A percentile compares a stretch with the other conserved stretches of the same genome.
These are phyloP conservation scores for Phytophthora sansomeana DNA, from an alignment of 352 stramenopile species.

Conservation along the genomic window DNA sequence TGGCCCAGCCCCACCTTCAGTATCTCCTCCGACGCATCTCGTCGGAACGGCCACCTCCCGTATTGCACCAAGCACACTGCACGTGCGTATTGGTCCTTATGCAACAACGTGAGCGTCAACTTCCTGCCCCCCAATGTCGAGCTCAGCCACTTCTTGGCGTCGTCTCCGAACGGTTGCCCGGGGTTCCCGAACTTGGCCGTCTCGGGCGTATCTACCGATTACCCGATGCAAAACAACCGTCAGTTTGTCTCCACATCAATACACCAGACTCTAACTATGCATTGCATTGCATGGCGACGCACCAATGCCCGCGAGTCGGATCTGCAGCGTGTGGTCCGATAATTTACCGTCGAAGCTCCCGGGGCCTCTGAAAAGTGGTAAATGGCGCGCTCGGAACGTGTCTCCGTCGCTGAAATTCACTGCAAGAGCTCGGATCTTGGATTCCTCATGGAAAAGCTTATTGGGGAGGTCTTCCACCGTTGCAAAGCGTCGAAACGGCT, in stretches of 20 bases:
- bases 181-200: slow-evolving; percentile 86
- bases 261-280: background rate
- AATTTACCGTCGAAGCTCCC: slow-evolving; percentile 62
- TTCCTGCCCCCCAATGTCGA: slow-evolving; percentile 52
- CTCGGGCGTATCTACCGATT: slow-evolving; percentile 75
- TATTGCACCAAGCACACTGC: slow-evolving; percentile 88
- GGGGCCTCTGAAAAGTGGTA: slow-evolving; percentile 54
- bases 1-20: slow-evolving; percentile 75
- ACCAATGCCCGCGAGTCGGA: slow-evolving; percentile 85
- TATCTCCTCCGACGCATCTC: slow-evolving; percentile 84
- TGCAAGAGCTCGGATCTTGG: slow-evolving; percentile 53
- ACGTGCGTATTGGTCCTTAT: slow-evolving; percentile 88
- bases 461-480: slow-evolving; percentile 86
- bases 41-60: slow-evolving; percentile 77
- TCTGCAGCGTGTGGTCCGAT: slow-evolving; percentile 85
- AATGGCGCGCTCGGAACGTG: slow-evolving; percentile 82
- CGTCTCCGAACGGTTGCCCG: slow-evolving; percentile 80
- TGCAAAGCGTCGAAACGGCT: slow-evolving; percentile 73
- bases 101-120: slow-evolving; percentile 80
- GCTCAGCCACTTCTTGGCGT: slow-evolving; percentile 79
- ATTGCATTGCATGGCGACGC: background rate
- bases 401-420: slow-evolving; percentile 83
- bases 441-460: slow-evolving; percentile 72
- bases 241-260: background rate
- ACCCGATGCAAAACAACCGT: slow-evolving; percentile 3